Conservation (phyloP, 1,284 basidiomycete genomes). For the Filobasidium uniguttulatum region DNA sequence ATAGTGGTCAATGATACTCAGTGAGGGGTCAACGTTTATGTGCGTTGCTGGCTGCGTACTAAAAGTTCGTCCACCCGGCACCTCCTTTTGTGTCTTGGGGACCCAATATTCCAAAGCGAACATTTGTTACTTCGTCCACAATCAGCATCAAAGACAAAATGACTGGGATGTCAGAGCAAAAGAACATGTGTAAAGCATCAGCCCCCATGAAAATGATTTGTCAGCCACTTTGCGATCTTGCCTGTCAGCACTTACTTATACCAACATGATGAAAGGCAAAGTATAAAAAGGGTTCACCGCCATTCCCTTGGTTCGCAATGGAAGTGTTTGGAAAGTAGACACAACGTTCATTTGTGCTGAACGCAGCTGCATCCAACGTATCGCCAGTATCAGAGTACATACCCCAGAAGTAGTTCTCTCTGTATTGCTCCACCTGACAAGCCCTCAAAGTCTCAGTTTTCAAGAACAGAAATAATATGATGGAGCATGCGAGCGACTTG, state of each 20-base stretch:
- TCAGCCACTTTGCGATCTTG: not conserved
- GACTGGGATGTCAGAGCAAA: not conserved
- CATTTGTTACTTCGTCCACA: constrained; percentile 4
- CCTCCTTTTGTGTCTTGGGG: constrained; percentile 12
- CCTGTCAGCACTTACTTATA: not conserved
- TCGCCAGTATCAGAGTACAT: not conserved
- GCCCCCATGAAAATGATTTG: not conserved
- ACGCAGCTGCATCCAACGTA: not conserved
- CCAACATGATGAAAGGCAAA: not conserved
- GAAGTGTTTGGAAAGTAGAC: not conserved
- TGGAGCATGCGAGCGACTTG: not conserved
- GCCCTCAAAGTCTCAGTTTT: not conserved
- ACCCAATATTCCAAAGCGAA: constrained; percentile 8
- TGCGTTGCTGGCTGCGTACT: not conserved
- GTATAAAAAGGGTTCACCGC: not conserved
- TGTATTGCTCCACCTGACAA: not conserved
- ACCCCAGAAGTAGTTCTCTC: not conserved
- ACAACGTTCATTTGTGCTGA: not conserved
- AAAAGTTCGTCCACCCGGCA: constrained; percentile 10
- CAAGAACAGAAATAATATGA: not conserved
- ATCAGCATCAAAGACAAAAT: constrained; percentile 4
- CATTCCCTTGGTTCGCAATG: not conserved
- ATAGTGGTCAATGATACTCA: not conserved
- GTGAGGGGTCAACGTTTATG: not conserved
- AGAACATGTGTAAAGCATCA: not conserved